Evolutionary conservation across 75 land plant species (phyloP).

Genomic region (Sequoiadendron giganteum): DNA sequence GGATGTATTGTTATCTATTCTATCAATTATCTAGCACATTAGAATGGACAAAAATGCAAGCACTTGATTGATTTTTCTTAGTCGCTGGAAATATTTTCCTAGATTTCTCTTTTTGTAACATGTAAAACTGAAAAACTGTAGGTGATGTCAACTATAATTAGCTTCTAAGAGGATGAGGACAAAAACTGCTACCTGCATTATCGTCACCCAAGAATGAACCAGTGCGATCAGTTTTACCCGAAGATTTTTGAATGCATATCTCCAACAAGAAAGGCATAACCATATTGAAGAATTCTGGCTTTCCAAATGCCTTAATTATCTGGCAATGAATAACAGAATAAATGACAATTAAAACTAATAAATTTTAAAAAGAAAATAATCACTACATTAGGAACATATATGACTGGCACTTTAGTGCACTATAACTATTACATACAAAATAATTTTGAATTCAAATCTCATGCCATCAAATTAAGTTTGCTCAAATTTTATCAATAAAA

Average conservation of each 20-base stretch:
- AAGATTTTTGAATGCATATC: constrained; percentile 23
- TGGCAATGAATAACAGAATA: constrained; percentile 17
- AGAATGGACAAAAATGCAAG: not conserved
- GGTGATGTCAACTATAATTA: not conserved
- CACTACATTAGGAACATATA: constrained; percentile 1
- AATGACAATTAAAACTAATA: constrained; percentile 1
- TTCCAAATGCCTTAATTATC: constrained; percentile 59
- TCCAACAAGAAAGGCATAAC: constrained; percentile 52
- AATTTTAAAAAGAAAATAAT: not conserved
- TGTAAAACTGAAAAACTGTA: not conserved
- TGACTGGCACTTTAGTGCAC: not conserved
- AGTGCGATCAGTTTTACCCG: constrained; percentile 4
- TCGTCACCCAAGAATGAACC: not conserved
- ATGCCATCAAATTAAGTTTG: not conserved
- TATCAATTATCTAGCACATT: not conserved
- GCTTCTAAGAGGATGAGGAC: not conserved
- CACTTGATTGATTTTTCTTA: not conserved
- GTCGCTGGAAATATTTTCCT: not conserved
- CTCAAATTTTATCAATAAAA: not conserved
- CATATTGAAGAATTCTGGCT: constrained; percentile 40
- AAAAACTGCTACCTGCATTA: not conserved
- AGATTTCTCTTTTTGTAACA: not conserved
- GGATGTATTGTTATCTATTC: not conserved
- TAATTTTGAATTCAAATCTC: not conserved
- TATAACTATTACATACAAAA: not conserved